Evolutionary conservation across 1,284 basidiomycete species (phyloP), one percentile per base, ranked within the genome.

Genomic region (Puccinia coronata): DNA sequence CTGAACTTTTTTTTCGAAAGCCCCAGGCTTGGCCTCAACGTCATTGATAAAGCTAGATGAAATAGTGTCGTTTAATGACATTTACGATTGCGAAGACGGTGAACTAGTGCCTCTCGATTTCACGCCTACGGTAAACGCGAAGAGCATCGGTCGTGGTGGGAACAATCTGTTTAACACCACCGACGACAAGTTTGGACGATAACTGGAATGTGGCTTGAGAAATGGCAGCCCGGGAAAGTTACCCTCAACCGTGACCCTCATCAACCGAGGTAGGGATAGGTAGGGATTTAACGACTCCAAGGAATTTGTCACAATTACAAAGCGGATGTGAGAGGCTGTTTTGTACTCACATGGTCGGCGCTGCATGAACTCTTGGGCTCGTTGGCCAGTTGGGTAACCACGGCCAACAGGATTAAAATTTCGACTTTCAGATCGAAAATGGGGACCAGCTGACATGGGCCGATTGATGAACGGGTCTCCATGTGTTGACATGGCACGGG

Each of bases 401-500:
- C 63, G 63, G 47, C 49, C 49, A 53, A 25, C 47, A 34, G 41
- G 47, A 36, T 71, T 71, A 8, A 55, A 71, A 36, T 53, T 71
- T n/a, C 69, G 47, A 71, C 69, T 71, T 18, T 71, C 69, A 34
- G 47, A 23, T 53, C 69, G 69, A 25, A 25, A 53, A 23, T 23
- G 47, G 49, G 69, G 69, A 49, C 69, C 69, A 14, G 31, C 69
- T 34, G 49, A 71, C 69, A 67, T 67, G 39, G 69, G 49, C 31
- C 69, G 47, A n/a, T 53, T 23, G 18, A 34, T 51, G 69, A 53
- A 71, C 8, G 69, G 4, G 23, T 71, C 69, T 47, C 63, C 41
- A 71, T 71, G 31, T 51, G 47, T 71, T 53, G 69, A 39, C 69
- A 71, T 71, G 69, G 69, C 69, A 71, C 69, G 47, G 47, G 49